A percentile compares a stretch with the other conserved stretches of the same genome.
phyloP scores from a whole-genome alignment of 352 stramenopile species.

The Phytophthora multivora region DNA sequence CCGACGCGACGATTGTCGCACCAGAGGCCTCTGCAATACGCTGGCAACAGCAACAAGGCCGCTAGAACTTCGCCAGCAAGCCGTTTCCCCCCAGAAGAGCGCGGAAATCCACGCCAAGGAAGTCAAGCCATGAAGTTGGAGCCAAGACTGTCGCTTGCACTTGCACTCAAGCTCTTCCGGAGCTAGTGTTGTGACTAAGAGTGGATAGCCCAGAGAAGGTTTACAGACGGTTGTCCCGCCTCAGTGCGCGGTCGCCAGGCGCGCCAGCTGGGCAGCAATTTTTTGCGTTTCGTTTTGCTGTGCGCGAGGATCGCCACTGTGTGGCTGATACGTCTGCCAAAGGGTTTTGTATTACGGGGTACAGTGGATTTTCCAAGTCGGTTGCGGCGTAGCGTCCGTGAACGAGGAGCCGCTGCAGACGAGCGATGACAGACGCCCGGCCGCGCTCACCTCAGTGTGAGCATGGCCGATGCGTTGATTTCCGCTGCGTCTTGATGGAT shows the following conservation, averaged over 20 bases:
- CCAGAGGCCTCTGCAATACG: slow-evolving; percentile 1
- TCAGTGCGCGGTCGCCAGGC: slow-evolving; percentile 1
- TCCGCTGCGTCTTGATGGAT: no score
- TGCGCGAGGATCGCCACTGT: slow-evolving; percentile 9
- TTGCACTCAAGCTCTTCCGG: not conserved
- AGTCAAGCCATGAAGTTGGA: slow-evolving; percentile 6
- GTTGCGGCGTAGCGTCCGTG: slow-evolving; percentile 5
- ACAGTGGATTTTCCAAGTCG: slow-evolving; percentile 22
- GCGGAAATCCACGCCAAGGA: slow-evolving; percentile 8
- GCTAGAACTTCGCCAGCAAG: not conserved
- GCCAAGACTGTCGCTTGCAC: not conserved
- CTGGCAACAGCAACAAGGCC: not conserved
- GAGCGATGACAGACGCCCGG: not conserved
- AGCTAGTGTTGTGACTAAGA: not conserved
- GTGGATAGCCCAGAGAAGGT: not conserved
- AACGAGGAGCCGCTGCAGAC: slow-evolving; percentile 3
- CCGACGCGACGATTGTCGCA: slow-evolving; percentile 3
- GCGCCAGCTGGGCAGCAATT: not conserved
- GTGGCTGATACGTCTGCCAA: slow-evolving; percentile 5
- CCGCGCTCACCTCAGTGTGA: slow-evolving; percentile 7
- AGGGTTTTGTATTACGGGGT: not conserved
- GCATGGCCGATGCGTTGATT: not conserved
- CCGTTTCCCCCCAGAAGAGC: not conserved
- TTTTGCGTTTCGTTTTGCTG: slow-evolving; percentile 15
- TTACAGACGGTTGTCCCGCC: not conserved